Evolutionary conservation across 768 basidiomycete species (phyloP).

Genomic region (Phylloporus sp.): DNA sequence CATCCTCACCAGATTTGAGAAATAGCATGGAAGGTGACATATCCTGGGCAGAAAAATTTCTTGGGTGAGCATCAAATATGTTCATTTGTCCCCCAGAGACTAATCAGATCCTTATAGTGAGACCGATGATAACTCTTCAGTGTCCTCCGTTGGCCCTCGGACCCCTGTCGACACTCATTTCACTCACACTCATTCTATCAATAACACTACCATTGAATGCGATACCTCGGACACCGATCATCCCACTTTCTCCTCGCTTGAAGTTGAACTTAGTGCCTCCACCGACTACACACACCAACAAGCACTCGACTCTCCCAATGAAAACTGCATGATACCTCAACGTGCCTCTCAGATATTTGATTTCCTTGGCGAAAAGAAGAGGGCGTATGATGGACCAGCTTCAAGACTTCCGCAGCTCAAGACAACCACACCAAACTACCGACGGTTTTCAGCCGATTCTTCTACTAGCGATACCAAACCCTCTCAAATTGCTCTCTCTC

Average conservation of each 20-base stretch:
- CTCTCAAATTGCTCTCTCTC: slow-evolving; percentile 14
- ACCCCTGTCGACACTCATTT: slow-evolving; percentile 47
- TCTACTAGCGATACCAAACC: slow-evolving; percentile 22
- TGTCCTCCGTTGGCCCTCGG: slow-evolving; percentile 47
- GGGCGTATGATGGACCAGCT: slow-evolving; percentile 34
- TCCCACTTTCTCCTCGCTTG: slow-evolving; percentile 62
- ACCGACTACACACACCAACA: slow-evolving; percentile 35
- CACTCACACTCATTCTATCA: slow-evolving; percentile 37
- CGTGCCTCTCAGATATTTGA: slow-evolving; percentile 74
- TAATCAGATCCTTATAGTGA: slow-evolving; percentile 37
- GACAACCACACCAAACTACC: slow-evolving; percentile 16
- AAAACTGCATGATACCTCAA: slow-evolving; percentile 50
- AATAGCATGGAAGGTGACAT: slow-evolving; percentile 64
- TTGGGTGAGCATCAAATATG: slow-evolving; percentile 45
- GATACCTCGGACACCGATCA: slow-evolving; percentile 38
- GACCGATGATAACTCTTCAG: slow-evolving; percentile 39
- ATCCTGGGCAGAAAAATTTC: slow-evolving; percentile 77
- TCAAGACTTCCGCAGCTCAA: slow-evolving; percentile 31
- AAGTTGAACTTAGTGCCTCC: slow-evolving; percentile 63
- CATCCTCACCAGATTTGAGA: slow-evolving; percentile 28
- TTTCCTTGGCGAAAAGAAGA: slow-evolving; percentile 55
- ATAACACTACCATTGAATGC: slow-evolving; percentile 41
- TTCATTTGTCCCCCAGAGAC: not conserved
- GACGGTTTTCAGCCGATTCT: slow-evolving; percentile 24
- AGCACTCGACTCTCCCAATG: slow-evolving; percentile 29